Evolutionary conservation across 352 stramenopile species (phyloP).

Genomic region (Stephanocyclus meneghinianus): DNA sequence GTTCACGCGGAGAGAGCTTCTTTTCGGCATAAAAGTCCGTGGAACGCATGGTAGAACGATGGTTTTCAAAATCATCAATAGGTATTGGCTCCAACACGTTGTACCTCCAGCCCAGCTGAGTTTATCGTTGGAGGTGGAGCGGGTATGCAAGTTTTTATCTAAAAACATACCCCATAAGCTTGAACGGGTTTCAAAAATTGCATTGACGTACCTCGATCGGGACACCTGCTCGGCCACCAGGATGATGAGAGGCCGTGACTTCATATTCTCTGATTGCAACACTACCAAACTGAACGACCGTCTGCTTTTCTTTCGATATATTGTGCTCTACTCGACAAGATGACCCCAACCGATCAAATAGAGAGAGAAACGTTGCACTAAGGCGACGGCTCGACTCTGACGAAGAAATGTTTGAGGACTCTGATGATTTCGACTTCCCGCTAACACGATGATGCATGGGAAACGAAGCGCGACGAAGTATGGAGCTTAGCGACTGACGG

Average conservation of each 20-base stretch:
- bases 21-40: slow-evolving; percentile 18
- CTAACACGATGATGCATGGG: background rate
- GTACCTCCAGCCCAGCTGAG: slow-evolving; percentile 28
- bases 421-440: background rate
- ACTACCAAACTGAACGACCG: slow-evolving; percentile 8
- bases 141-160: background rate
- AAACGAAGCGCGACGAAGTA: background rate
- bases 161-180: background rate
- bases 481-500: background rate
- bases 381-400: background rate
- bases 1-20: slow-evolving; percentile 14
- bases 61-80: slow-evolving; percentile 19
- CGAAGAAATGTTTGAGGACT: background rate
- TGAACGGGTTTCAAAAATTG: too few species aligned
- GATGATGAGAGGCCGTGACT: slow-evolving; percentile 14
- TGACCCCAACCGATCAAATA: background rate
- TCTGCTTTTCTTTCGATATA: background rate
- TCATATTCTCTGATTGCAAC: slow-evolving; percentile 28
- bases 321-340: slow-evolving; percentile 1
- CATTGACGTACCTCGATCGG: slow-evolving; percentile 15
- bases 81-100: background rate
- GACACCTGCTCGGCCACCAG: slow-evolving; percentile 4
- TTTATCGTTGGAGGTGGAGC: background rate
- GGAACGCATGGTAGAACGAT: background rate
- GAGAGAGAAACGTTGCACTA: background rate